Evolutionary conservation across 1,284 basidiomycete species (phyloP).

Genomic region (Pseudozyma pruni): DNA sequence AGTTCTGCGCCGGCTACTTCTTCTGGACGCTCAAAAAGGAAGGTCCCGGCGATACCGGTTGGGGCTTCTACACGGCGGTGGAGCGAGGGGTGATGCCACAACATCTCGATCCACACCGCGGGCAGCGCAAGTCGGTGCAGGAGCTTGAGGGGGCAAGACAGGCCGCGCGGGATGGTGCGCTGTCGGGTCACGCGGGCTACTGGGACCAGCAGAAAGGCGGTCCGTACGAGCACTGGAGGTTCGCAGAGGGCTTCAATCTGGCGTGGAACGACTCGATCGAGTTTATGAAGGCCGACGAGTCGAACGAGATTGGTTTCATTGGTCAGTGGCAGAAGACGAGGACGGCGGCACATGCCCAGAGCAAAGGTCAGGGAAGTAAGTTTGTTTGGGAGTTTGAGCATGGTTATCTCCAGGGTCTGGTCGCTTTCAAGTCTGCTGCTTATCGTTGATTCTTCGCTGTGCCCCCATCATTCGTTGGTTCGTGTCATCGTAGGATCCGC

Average conservation of each 20-base stretch:
- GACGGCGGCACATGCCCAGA: conserved; percentile 70
- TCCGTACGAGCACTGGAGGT: conserved; percentile 76
- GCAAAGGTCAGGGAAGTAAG: conserved; percentile 69
- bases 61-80: conserved; percentile 79
- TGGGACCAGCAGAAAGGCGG: conserved; percentile 63
- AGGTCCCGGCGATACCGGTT: conserved; percentile 77
- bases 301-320: conserved; percentile 75
- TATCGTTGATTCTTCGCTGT: conserved; percentile 22
- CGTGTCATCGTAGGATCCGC: too few species aligned
- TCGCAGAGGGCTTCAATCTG: conserved; percentile 74
- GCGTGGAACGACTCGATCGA: conserved; percentile 79
- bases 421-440: conserved; percentile 35
- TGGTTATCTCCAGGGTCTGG: conserved; percentile 73
- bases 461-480: too few species aligned
- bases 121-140: conserved; percentile 21
- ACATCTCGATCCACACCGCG: conserved; percentile 45
- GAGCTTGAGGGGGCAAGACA: conserved; percentile 31
- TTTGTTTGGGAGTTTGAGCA: conserved; percentile 70
- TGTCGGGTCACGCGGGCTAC: conserved; percentile 26
- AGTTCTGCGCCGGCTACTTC: conserved; percentile 79
- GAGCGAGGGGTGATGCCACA: conserved; percentile 75
- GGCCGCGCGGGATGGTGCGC: conserved; percentile 29
- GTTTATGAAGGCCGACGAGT: conserved; percentile 70
- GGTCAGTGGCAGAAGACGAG: conserved; percentile 74
- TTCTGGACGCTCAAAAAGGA: conserved; percentile 91